Evolutionary conservation across 805 yeast species (phyloP), one percentile per base, ranked within the genome.

Genomic region (Schwanniomyces pseudopolymorphus): DNA sequence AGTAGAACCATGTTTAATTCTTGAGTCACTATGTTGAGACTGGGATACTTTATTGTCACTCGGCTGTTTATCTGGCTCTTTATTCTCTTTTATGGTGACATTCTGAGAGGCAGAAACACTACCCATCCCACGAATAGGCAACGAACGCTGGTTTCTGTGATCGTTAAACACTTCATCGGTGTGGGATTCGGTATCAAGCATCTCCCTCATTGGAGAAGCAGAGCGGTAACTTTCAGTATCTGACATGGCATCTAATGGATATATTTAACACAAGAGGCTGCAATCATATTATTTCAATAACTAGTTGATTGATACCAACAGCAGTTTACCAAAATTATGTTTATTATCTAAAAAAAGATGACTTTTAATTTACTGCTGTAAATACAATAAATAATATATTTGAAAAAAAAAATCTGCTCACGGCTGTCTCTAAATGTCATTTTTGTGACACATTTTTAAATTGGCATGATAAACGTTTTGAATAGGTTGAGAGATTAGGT

Each of bases 141-240:
- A 64, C 13, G 67, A 58, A 26, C 58, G 56, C 53, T 72, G 77
- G 52, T 71, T 46, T 42, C 77, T 57, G 54, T 72, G 76, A 56
- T 72, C 77, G 45, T 70, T 62, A 46, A 72, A 59, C 14, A 63
- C 63, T 39, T 67, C 69, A 44, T 69, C 74, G 25, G 63, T 59
- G 40, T 49, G 58, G 51, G 52, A 51, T 47, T 43, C 53, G 19
- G 48, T 53, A 24, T 54, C 45, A 33, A 50, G 57, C 42, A 59
- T 44, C 24, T 55, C 57, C 50, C 58, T 58, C 41, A 54, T 35
- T 14, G 66, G 57, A n/a, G 67, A 58, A 19, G 55, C 58, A 24
- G 64, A 60, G 49, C 55, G 60, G 57, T 54, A 64, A 51, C 71
- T 66, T 54, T 70, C 76, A 39, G 64, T 55, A 56, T 72, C 77